phyloP scores from a whole-genome alignment of 2,329 filamentous ascomycete genomes.

The Aspergillus pseudoviridinutans region DNA sequence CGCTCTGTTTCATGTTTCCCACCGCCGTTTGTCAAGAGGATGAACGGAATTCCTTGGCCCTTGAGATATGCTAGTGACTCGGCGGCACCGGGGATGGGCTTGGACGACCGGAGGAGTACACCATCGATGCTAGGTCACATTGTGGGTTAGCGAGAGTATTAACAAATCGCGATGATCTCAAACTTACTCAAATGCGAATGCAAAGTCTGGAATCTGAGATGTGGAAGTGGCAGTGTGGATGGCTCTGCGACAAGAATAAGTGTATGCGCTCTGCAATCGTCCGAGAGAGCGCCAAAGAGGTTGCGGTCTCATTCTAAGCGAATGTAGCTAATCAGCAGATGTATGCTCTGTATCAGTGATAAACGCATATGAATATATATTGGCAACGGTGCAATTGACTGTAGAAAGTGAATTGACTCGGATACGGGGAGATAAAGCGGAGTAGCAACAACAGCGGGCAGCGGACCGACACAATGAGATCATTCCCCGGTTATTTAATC shows the following conservation, averaged over 20 bases:
- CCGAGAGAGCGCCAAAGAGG: slow-evolving; percentile 22
- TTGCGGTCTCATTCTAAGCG: slow-evolving; percentile 23
- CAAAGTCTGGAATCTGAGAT: slow-evolving; percentile 36
- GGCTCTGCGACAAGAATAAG: slow-evolving; percentile 19
- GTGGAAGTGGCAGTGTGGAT: slow-evolving; percentile 27
- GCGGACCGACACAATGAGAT: slow-evolving; percentile 2
- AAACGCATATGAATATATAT: not conserved
- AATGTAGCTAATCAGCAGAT: not conserved
- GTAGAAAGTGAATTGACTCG: not conserved
- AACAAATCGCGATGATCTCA: slow-evolving; percentile 1
- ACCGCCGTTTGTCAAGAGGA: slow-evolving; percentile 92
- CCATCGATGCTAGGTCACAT: slow-evolving; percentile 69
- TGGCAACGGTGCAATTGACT: not conserved
- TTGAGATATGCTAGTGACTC: slow-evolving; percentile 71
- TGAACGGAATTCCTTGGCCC: slow-evolving; percentile 75
- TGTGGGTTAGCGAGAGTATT: slow-evolving; percentile 13
- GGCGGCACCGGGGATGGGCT: slow-evolving; percentile 72
- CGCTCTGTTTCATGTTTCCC: slow-evolving; percentile 75
- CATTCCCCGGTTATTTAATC: not conserved
- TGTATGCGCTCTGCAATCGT: slow-evolving; percentile 22
- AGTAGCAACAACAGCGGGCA: too few species aligned
- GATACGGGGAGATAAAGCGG: not conserved
- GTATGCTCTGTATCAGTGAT: not conserved
- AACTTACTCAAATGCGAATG: slow-evolving; percentile 45
- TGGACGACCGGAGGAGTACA: slow-evolving; percentile 80